A percentile compares a stretch with the other conserved stretches of the same genome.
Evolutionary conservation across 139 green algal genomes (phyloP).

Genomic region (Chlamydomonas sphaeroides): DNA sequence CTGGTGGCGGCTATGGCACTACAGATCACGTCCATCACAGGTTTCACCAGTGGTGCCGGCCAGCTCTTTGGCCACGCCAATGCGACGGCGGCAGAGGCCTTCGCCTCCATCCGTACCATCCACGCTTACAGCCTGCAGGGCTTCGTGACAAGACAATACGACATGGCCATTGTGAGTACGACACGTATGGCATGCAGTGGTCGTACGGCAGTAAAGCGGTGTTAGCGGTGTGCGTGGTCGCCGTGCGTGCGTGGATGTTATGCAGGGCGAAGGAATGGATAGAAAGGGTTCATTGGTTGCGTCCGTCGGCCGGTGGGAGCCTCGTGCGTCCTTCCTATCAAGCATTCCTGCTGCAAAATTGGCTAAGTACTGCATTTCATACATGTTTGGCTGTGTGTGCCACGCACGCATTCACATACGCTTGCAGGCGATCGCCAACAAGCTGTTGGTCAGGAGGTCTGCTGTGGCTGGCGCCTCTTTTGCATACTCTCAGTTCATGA

Average conservation of each 20-base stretch:
- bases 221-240: too few relatives aligned
- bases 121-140: constrained; percentile 78
- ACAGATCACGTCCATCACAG: constrained; percentile 62
- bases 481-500: constrained; percentile 58
- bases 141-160: constrained; percentile 45
- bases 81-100: constrained; percentile 73
- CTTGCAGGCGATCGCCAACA: constrained; percentile 12
- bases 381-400: too few relatives aligned
- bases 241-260: too few relatives aligned
- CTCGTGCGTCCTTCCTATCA: too few relatives aligned
- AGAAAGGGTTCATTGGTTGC: too few relatives aligned
- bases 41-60: constrained; percentile 41
- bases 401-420: too few relatives aligned
- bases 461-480: constrained; percentile 29
- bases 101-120: constrained; percentile 73
- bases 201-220: too few relatives aligned
- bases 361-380: too few relatives aligned
- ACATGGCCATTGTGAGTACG: constrained; percentile 35
- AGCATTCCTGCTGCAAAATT: too few relatives aligned
- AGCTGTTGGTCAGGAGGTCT: constrained; percentile 24
- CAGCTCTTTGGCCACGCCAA: constrained; percentile 76
- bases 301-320: constrained; percentile 76
- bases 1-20: constrained; percentile 56
- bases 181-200: too few relatives aligned
- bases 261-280: too few relatives aligned